Base-by-base conservation (phyloP, 164 flowering plant genomes). In the Cinnamomum chago region DNA sequence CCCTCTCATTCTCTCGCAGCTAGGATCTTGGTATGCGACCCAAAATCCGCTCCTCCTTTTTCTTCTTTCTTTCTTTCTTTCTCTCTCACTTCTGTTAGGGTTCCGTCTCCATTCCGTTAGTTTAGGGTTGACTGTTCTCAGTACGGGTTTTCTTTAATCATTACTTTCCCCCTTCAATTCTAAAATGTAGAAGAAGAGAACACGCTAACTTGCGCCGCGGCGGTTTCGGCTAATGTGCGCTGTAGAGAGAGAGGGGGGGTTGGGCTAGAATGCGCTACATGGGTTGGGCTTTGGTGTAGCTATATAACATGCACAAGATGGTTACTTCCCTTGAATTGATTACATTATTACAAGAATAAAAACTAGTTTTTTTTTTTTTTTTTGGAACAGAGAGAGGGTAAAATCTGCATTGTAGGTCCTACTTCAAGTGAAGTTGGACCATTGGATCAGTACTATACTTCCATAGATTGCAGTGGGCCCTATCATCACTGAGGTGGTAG, bases 1-100 rank as follows among this genome's bases (percentile, higher is more conserved):
- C 95, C 93, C 5, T 88, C 99, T 0, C 90, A 91, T 79, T 92
- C 99, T 4, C 89, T 95, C 67, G 99, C 99, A 60, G 96, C 98
- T 13, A 80, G 97, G 62, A 91, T 95, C 73, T 86, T 95, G 75
- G 99, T 95, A 65, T 79, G 89, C 78, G 15, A 17, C 22, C 47
- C 3, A 30, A 30, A 6, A 52, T 15, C 9, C 51, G 20, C 18
- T 33, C 67, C 68, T 27, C n/a, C 33, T 28, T 27, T 13, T 12
- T 30, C 47, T 40, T 20, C 33, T 13, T n/a, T n/a, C n/a, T n/a
- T n/a, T n/a, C n/a, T n/a, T n/a, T 12, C 47, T 40, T 23, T 20
- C 24, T 67, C 72, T 40, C 65, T 18, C 55, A 24, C 17, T 70
- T 52, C 67, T 15, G 65, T 73, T 67, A 55, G 74, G 70, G 66